Percentiles rank a stretch among this genome's conserved stretches.
These are phyloP conservation scores for Linnemannia elongata DNA, from an alignment of 192 early-diverging fungal genomes.

Conservation along the genomic window DNA sequence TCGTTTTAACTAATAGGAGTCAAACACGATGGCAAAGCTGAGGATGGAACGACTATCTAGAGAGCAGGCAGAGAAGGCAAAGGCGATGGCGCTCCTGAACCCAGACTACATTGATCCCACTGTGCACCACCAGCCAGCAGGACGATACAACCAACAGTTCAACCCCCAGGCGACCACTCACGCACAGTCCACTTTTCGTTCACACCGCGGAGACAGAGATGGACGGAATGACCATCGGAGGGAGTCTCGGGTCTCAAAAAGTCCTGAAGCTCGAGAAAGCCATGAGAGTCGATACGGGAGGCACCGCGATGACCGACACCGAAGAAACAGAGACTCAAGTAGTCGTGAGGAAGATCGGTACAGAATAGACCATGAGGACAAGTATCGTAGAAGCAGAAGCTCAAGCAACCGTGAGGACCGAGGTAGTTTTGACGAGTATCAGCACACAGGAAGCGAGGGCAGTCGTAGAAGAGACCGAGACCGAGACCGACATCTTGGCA, in stretches of 20 bases:
- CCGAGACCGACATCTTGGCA: background rate
- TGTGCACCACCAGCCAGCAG: conserved; percentile 16
- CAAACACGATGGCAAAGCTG: conserved; percentile 57
- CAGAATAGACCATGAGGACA: background rate
- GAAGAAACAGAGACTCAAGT: background rate
- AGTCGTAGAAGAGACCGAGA: background rate
- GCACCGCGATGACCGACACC: background rate
- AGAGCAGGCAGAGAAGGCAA: conserved; percentile 57
- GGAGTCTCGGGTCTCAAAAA: background rate
- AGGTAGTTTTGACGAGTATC: too few relatives aligned
- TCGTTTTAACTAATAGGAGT: background rate
- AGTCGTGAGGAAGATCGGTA: background rate
- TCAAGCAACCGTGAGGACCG: background rate
- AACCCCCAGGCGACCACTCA: conserved; percentile 62
- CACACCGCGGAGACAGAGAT: background rate
- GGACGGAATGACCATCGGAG: background rate
- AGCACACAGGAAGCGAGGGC: too few relatives aligned
- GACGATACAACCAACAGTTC: conserved; percentile 66
- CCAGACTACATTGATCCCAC: conserved; percentile 15
- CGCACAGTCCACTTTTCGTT: conserved; percentile 16
- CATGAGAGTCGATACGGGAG: background rate
- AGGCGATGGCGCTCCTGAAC: conserved; percentile 34
- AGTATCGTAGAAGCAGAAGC: background rate
- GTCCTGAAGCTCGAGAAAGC: background rate
- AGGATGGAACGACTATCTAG: conserved; percentile 60